Evolutionary conservation across 2,329 filamentous ascomycete species (phyloP), one percentile per base, ranked within the genome.

Genomic region (Plectosphaerella cucumerina): DNA sequence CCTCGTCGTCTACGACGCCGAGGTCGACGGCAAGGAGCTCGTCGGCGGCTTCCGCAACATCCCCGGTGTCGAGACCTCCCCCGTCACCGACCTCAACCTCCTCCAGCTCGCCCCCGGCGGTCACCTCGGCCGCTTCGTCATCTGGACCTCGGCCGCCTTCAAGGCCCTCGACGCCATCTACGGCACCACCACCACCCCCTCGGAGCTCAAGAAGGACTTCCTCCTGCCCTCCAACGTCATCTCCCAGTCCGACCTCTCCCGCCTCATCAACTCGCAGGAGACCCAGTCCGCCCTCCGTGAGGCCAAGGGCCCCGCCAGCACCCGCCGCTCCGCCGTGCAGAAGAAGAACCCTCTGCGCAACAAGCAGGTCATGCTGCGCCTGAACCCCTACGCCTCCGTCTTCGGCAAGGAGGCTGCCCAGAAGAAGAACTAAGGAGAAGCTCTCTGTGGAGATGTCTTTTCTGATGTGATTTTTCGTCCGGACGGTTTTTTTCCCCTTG

Each of bases 271-370:
- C 90, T 93, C 88, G 69, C 91, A 90, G 69, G 94, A 99, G 81
- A 88, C 97, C 75, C 94, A 99, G 87, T 89, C 87, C 75, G 93
- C 96, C 54, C 85, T 99, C 69, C 86, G 89, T 66, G 90, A 87
- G 56, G 90, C 92, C 75, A 94, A 92, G 83, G 94, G 94, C 65
- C 85, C 87, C 64, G 85, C 90, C 70, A 77, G 85, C 70, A 95
- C 91, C 76, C 97, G 97, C 86, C 90, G 94, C 70, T 78, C 81
- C 63, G 78, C 82, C 69, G 90, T 96, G 63, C 93, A 97, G 85
- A 99, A 99, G 91, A 97, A 97, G 92, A 99, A 99, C 85, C 94
- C 94, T 69, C 91, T 99, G 64, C 83, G 82, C 78, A 99, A 99
- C 89, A 96, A 91, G 86, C 94, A 97, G 84, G 88, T 99, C 63